These are phyloP conservation scores for Tillandsia leiboldiana DNA, from an alignment of 176 grass and related monocot genomes.

Conservation along the genomic window DNA sequence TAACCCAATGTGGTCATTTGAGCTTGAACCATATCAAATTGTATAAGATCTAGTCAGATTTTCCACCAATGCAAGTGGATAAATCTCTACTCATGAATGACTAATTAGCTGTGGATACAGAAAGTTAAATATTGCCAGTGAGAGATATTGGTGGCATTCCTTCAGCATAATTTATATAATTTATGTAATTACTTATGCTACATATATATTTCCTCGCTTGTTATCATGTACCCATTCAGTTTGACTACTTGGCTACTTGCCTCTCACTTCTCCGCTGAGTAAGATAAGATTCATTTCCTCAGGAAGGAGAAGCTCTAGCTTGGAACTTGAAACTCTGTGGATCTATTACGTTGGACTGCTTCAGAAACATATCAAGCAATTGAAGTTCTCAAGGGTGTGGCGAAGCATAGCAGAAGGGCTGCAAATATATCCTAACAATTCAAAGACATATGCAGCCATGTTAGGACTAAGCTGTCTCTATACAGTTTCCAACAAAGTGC, in stretches of 20 bases:
- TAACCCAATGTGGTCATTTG: too few species aligned
- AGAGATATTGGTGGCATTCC: too few species aligned
- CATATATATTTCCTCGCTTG: too few species aligned
- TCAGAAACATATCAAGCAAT: slow-evolving; percentile 47
- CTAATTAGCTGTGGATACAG: too few species aligned
- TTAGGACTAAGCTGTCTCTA: slow-evolving; percentile 62
- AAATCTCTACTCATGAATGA: too few species aligned
- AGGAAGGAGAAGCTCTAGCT: slow-evolving; percentile 45
- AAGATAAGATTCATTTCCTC: slow-evolving; percentile 18
- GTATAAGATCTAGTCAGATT: too few species aligned
- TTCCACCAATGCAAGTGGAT: too few species aligned
- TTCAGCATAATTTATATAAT: too few species aligned
- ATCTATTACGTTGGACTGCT: slow-evolving; percentile 61
- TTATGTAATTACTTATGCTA: too few species aligned
- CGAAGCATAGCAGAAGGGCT: slow-evolving; percentile 48
- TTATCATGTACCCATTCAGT: too few species aligned
- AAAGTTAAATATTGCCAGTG: too few species aligned
- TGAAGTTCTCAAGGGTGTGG: slow-evolving; percentile 72
- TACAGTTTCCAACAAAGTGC: slow-evolving; percentile 70
- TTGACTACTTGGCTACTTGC: not conserved
- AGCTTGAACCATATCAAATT: too few species aligned
- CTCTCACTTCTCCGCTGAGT: slow-evolving; percentile 10
- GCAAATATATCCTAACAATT: slow-evolving; percentile 73
- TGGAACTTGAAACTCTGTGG: slow-evolving; percentile 77
- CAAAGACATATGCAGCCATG: slow-evolving; percentile 65